Percentiles rank a stretch among this genome's conserved stretches.
Conservation (phyloP, 129 eudicot genomes). For the Arctium minus region DNA sequence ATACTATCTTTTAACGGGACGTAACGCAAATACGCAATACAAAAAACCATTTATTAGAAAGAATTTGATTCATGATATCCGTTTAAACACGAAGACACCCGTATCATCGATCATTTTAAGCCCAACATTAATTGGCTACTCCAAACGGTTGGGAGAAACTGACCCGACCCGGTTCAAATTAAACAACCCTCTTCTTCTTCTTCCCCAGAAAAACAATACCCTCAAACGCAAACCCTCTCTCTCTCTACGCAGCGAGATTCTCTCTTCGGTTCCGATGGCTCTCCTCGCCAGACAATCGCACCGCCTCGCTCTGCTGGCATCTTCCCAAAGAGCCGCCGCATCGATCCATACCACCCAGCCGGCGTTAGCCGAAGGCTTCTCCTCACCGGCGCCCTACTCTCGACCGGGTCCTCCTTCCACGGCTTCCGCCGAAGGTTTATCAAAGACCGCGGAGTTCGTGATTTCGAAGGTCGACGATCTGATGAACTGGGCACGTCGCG, state of each 20-base stretch:
- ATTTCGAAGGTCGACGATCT: slow-evolving; percentile 94
- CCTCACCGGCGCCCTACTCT: slow-evolving; percentile 59
- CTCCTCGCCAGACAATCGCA: slow-evolving; percentile 52
- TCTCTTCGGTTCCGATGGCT: slow-evolving; percentile 36
- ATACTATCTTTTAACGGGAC: too few relatives aligned
- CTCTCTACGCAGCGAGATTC: background rate
- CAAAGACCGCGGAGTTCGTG: slow-evolving; percentile 86
- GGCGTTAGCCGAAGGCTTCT: slow-evolving; percentile 34
- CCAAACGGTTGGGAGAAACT: background rate
- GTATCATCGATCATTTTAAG: background rate
- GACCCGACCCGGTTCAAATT: background rate
- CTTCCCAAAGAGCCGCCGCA: slow-evolving; percentile 42
- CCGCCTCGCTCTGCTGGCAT: slow-evolving; percentile 45
- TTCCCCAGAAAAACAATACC: background rate
- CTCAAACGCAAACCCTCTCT: background rate
- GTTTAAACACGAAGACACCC: background rate
- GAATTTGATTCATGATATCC: background rate
- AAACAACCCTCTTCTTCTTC: background rate
- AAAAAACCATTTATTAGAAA: background rate
- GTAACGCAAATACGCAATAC: too few relatives aligned
- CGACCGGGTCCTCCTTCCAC: slow-evolving; percentile 57
- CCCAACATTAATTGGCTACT: background rate
- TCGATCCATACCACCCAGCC: slow-evolving; percentile 74
- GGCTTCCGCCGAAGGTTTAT: slow-evolving; percentile 44
- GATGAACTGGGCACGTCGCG: slow-evolving; percentile 95